phyloP scores from a whole-genome alignment of 768 basidiomycete species.

The Strobilomyces confusus region DNA sequence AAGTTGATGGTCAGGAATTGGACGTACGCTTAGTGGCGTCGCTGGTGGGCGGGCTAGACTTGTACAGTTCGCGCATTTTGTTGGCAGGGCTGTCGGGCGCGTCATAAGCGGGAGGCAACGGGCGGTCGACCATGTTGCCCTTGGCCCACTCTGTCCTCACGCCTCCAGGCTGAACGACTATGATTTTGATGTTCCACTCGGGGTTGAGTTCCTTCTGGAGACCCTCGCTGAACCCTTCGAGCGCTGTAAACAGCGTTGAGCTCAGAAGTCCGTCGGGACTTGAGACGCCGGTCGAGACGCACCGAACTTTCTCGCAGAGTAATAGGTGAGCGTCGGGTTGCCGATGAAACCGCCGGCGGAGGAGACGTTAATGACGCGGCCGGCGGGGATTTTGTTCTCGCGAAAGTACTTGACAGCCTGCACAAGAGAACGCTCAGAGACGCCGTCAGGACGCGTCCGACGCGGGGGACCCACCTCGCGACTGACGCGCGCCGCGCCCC shows the following conservation, averaged over 20 bases:
- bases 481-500: constrained; percentile 26
- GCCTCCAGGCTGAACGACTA: constrained; percentile 18
- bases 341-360: constrained; percentile 17
- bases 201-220: constrained; percentile 20
- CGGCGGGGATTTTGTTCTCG: constrained; percentile 20
- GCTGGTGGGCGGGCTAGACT: background rate
- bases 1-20: too few relatives aligned
- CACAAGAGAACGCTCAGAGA: background rate
- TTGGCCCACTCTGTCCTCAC: constrained; percentile 21
- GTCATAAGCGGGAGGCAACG: constrained; percentile 15
- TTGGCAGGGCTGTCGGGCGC: constrained; percentile 13
- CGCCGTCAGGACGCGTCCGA: background rate
- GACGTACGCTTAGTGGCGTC: constrained; percentile 15
- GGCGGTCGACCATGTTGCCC: constrained; percentile 12
- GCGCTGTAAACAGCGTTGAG: constrained; percentile 5
- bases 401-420: constrained; percentile 30
- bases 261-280: too few relatives aligned
- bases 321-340: constrained; percentile 17
- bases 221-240: constrained; percentile 26
- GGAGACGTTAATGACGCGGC: constrained; percentile 23
- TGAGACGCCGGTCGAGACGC: background rate
- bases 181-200: constrained; percentile 27
- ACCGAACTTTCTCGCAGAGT: constrained; percentile 24
- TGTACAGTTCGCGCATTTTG: constrained; percentile 8
- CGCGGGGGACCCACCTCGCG: constrained; percentile 11